Percentiles rank a stretch among this genome's conserved stretches.
phyloP scores from a whole-genome alignment of 306 rosid genomes.

The Corylus heterophylla region DNA sequence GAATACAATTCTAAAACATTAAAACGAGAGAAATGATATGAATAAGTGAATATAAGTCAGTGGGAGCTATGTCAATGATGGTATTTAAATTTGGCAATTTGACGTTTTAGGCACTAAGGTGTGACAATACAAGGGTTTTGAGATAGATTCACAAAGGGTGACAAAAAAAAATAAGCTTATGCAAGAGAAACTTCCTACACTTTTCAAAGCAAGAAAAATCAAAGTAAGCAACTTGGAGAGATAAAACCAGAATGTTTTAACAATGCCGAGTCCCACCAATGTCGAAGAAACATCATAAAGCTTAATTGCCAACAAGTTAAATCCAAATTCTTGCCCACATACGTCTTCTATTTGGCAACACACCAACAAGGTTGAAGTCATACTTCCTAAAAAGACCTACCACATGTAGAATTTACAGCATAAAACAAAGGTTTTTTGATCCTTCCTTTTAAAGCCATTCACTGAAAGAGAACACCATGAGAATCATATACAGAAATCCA shows the following conservation, averaged over 20 bases:
- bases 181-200: neutral
- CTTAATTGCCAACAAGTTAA: too few species aligned
- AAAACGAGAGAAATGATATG: neutral
- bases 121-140: neutral
- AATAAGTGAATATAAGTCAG: neutral
- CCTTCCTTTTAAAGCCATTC: neutral
- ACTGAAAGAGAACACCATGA: neutral
- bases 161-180: neutral
- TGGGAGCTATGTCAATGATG: neutral
- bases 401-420: neutral
- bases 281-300: neutral
- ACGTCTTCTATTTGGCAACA: neutral
- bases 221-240: neutral
- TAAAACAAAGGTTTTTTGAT: neutral
- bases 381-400: neutral
- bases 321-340: neutral
- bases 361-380: neutral
- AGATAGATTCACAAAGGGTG: neutral
- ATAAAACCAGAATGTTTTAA: neutral
- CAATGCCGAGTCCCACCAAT: neutral
- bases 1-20: neutral
- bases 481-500: neutral
- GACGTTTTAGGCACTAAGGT: neutral
- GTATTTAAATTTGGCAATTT: neutral
- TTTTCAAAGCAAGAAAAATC: too few species aligned